A percentile compares a stretch with the other conserved stretches of the same genome.
These are phyloP conservation scores for Baeospora myosura DNA, from an alignment of 1,284 basidiomycete species.

Conservation along the genomic window DNA sequence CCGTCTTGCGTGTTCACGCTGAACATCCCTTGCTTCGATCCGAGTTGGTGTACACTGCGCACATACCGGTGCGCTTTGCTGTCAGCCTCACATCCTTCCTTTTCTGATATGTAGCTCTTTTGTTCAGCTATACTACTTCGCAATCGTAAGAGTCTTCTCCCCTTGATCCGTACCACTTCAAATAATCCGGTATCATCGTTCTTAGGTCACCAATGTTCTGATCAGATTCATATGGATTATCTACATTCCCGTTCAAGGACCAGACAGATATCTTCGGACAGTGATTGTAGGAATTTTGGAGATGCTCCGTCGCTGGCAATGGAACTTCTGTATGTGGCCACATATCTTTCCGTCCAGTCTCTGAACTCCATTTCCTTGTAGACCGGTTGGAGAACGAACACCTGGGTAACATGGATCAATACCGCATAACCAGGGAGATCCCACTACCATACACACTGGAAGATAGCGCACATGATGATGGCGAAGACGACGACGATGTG, in stretches of 20 bases:
- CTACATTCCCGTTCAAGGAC: slow-evolving; percentile 58
- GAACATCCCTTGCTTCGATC: slow-evolving; percentile 63
- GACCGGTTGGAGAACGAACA: slow-evolving; percentile 85
- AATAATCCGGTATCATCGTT: too few species aligned
- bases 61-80: slow-evolving; percentile 43
- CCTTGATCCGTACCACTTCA: not conserved
- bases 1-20: slow-evolving; percentile 56
- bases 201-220: slow-evolving; percentile 61
- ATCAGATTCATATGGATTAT: slow-evolving; percentile 80
- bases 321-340: slow-evolving; percentile 78
- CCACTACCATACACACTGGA: slow-evolving; percentile 68
- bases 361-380: slow-evolving; percentile 20
- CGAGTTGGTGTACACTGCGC: slow-evolving; percentile 65
- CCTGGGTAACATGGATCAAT: slow-evolving; percentile 78
- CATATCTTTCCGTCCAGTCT: slow-evolving; percentile 3
- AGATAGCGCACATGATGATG: slow-evolving; percentile 30
- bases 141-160: slow-evolving; percentile 42
- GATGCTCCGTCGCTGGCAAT: slow-evolving; percentile 77
- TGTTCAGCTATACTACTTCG: slow-evolving; percentile 65
- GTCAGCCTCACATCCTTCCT: too few species aligned
- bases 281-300: slow-evolving; percentile 74
- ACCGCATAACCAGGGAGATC: slow-evolving; percentile 74
- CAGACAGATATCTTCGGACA: slow-evolving; percentile 47
- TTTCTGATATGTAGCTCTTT: too few species aligned
- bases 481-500: slow-evolving; percentile 24